Base-by-base conservation (phyloP, 2,329 filamentous ascomycete genomes). In the Beauveria sp. region DNA sequence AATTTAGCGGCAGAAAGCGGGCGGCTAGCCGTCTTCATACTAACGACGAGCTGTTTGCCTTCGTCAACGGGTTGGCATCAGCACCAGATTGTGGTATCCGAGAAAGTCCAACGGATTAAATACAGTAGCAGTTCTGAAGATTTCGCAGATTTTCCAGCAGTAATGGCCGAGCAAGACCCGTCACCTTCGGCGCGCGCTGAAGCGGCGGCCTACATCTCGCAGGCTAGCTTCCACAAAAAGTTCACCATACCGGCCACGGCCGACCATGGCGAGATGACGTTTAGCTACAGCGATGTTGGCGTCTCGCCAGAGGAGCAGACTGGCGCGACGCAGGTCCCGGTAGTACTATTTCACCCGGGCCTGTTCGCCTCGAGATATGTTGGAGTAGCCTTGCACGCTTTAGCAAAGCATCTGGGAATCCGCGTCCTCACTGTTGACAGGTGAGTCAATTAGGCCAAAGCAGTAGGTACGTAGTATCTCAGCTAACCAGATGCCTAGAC, bases 401-500 rank as follows among this genome's bases (percentile, higher is more conserved):
- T 75, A 10, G 74, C 71, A 7, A 67, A 66, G 49, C 63, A 66
- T 49, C 58, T 72, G 47, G 63, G 67, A 12, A 65, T 76, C 18
- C 73, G 74, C 26, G 63, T 75, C 24, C 64, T 76, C 47, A 61
- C 66, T 53, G 61, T 68, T 2, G 73, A 77, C 64, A 67, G 73
- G 45, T 70, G 50, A 10, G 3, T 22, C 14, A 5, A 4, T 8
- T 22, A 16, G 8, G 16, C 12, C 10, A 9, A 3, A 6, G 10
- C 1, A 46, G 34, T 5, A 12, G 5, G 42, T 59, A 7, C 8
- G 12, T 55, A 9, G 68, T 68, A 0, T 69, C 4, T 14, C 14
- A 22, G 69, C 18, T 66, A 71, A 56, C 1, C 7, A 1, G 7
- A 5, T 20, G 3, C 18, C 67, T 28, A 69, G 68, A 28, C 67